Base-by-base conservation (phyloP, 169 alveolate genomes). In the Nephromyces sp. region DNA sequence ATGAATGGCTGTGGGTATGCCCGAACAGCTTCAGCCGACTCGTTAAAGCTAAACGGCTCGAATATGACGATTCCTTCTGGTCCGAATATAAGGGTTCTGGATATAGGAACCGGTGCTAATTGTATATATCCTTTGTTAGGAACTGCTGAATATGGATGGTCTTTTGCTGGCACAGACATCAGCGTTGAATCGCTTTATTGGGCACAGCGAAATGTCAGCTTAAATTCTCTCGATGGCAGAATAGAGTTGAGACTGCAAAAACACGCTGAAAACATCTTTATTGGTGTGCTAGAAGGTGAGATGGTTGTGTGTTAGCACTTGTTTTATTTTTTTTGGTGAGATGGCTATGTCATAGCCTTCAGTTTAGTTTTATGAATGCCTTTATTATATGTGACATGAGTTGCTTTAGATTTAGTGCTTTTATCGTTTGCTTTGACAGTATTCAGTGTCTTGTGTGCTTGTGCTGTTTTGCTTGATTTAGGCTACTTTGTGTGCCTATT, bases 41-140 rank as follows among this genome's bases (percentile, higher is more conserved):
- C 4, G 65, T 63, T 63, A 32, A 31, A 33, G 57, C 65, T 57
- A 33, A 63, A 32, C 21, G 31, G 33, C 52, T 63, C 2, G 3
- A 27, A 4, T 0, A 33, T 21, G 72, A 32, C 66, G 5, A 65
- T 75, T 61, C 83, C 83, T 29, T 31, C 32, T n/a, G 87, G 87
- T 27, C 52, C 43, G 31, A 64, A 66, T 21, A 61, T 82, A 24
- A 28, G 75, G 43, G 78, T 81, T 6, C 28, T 82, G 43, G 87
- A 82, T 67, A 74, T 82, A 2, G 88, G 88, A 24, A 72, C 75
- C 28, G 88, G 88, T 6, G 88, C 84, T 22, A 82, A 82, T 34
- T 79, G 88, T 30, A 61, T 82, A 3, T 74, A 74, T 69, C 76
- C 88, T 24, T 61, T 82, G 25, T 61, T 82, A 8, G 82, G 88